phyloP scores from a whole-genome alignment of 1,284 basidiomycete genomes.

The Apiotrichum sp. region DNA sequence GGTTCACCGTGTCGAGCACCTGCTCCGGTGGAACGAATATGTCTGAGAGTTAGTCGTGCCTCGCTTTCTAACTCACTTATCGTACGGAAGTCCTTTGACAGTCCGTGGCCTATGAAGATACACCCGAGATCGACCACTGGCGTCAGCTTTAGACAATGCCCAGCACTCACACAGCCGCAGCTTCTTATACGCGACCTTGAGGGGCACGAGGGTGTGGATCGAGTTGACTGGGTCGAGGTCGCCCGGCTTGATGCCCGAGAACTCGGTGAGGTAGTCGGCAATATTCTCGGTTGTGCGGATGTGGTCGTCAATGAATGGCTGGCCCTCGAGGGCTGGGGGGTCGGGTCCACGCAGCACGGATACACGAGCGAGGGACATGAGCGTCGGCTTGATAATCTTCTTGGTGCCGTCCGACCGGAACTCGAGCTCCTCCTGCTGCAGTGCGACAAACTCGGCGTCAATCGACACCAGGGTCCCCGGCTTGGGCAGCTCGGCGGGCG shows the following conservation, averaged over 20 bases:
- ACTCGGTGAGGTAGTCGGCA: constrained; percentile 95
- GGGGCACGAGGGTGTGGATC: constrained; percentile 80
- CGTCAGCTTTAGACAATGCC: constrained; percentile 1
- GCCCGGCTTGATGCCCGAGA: constrained; percentile 88
- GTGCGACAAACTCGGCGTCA: constrained; percentile 94
- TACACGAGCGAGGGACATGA: constrained; percentile 87
- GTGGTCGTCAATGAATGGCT: constrained; percentile 96
- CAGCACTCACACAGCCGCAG: constrained; percentile 59
- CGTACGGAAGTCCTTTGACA: constrained; percentile 99
- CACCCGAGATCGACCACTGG: constrained; percentile 84
- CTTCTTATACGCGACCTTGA: constrained; percentile 97
- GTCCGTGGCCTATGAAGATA: constrained; percentile 93
- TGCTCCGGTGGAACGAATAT: constrained; percentile 92
- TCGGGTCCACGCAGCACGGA: constrained; percentile 87
- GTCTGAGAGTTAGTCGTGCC: constrained; percentile 52
- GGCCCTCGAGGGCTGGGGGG: constrained; percentile 56
- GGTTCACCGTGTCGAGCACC: constrained; percentile 93
- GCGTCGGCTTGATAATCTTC: constrained; percentile 82
- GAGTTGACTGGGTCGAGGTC: constrained; percentile 83
- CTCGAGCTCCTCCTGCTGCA: constrained; percentile 96
- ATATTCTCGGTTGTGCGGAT: constrained; percentile 92
- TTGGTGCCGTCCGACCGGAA: constrained; percentile 90
- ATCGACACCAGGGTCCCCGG: constrained; percentile 87
- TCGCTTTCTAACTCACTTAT: constrained; percentile 64
- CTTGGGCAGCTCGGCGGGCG: constrained; percentile 69